Conservation (phyloP, 2,329 filamentous ascomycete genomes). For the Colletotrichum gloeosporioides region DNA sequence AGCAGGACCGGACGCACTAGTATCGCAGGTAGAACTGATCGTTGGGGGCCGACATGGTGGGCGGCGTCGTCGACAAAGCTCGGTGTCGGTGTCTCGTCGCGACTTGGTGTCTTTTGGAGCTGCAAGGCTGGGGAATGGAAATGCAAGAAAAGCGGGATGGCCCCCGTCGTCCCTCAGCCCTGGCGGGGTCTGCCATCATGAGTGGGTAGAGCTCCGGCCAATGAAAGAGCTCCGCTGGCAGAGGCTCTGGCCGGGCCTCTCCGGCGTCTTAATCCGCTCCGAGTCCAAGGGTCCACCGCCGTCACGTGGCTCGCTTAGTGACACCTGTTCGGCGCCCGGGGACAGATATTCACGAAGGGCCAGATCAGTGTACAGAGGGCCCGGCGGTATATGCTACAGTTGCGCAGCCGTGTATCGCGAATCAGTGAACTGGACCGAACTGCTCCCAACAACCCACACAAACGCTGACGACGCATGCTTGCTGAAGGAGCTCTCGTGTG, state of each 20-base stretch:
- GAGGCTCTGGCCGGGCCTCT: not conserved
- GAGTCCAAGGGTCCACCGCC: not conserved
- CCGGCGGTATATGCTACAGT: not conserved
- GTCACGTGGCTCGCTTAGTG: constrained; percentile 45
- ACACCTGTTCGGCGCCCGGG: constrained; percentile 44
- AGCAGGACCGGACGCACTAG: constrained; percentile 70
- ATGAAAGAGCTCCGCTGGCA: not conserved
- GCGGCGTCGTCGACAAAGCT: constrained; percentile 20
- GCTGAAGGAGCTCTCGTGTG: not conserved
- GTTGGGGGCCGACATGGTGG: constrained; percentile 67
- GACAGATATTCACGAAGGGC: constrained; percentile 41
- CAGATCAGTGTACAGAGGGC: constrained; percentile 21
- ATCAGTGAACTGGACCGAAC: not conserved
- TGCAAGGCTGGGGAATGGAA: constrained; percentile 23
- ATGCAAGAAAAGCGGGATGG: constrained; percentile 13
- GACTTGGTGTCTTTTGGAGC: constrained; percentile 13
- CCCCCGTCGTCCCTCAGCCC: constrained; percentile 8
- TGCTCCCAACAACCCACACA: not conserved
- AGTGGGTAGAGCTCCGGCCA: constrained; percentile 4
- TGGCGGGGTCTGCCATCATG: constrained; percentile 5
- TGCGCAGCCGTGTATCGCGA: constrained; percentile 7
- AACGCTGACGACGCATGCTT: constrained; percentile 28
- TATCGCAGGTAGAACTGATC: constrained; percentile 96
- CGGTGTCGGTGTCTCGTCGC: constrained; percentile 21
- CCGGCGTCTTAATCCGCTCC: constrained; percentile 19